phyloP scores from a whole-genome alignment of 148 eudicot species.

The Polygonum aviculare region DNA sequence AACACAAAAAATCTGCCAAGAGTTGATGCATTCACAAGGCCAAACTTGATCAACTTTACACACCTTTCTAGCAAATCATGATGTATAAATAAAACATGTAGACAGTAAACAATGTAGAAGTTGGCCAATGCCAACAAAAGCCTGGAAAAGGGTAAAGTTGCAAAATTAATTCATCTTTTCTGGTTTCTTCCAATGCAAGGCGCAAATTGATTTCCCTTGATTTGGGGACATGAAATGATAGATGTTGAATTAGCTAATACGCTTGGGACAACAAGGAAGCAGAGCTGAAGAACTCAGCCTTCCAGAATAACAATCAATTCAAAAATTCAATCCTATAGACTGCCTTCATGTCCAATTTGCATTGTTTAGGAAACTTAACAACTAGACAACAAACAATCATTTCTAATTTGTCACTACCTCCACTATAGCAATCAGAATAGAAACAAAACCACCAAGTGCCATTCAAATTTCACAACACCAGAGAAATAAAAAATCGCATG shows the following conservation, averaged over 20 bases:
- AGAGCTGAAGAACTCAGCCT: not conserved
- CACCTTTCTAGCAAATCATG: not conserved
- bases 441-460: not conserved
- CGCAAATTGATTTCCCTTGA: not conserved
- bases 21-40: not conserved
- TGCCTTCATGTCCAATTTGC: not conserved
- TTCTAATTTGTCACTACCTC: not conserved
- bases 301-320: not conserved
- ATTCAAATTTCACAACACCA: not conserved
- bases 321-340: not conserved
- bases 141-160: not conserved
- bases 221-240: not conserved
- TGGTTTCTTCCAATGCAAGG: not conserved
- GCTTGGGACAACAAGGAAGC: not conserved
- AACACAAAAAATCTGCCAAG: not conserved
- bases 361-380: not conserved
- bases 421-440: not conserved
- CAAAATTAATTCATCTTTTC: not conserved
- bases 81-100: not conserved
- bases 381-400: not conserved
- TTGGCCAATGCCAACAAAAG: not conserved
- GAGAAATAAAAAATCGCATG: not conserved
- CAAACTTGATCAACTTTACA: not conserved
- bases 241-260: not conserved
- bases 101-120: not conserved